Conservation (phyloP, 2,329 filamentous ascomycete genomes). For the Talaromyces sp. region DNA sequence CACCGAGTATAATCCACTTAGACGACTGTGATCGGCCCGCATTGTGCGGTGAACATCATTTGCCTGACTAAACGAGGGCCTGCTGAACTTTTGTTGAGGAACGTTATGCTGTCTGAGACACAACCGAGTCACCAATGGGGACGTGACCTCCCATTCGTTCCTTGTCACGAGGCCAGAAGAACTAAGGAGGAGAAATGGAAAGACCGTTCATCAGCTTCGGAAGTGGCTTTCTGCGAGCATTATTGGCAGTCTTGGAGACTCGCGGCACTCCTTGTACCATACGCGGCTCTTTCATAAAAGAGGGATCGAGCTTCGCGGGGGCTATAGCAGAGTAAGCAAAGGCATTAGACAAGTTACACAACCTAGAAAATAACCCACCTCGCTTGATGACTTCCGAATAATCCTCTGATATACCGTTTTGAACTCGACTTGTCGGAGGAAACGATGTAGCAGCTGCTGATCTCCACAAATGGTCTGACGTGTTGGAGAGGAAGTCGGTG, state of each 20-base stretch:
- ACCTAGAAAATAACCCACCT: conserved; percentile 33
- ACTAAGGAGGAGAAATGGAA: conserved; percentile 31
- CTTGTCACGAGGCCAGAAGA: background rate
- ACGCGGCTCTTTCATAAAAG: conserved; percentile 85
- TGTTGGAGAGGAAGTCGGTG: conserved; percentile 58
- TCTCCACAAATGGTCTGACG: conserved; percentile 59
- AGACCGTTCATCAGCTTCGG: conserved; percentile 41
- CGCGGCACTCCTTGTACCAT: conserved; percentile 82
- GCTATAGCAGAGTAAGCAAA: conserved; percentile 16
- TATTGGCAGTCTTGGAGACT: conserved; percentile 45
- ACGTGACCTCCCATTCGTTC: background rate
- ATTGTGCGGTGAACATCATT: background rate
- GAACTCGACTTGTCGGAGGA: conserved; percentile 47
- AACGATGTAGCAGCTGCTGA: conserved; percentile 56
- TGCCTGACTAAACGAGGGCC: background rate
- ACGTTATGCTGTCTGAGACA: background rate
- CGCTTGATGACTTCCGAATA: conserved; percentile 48
- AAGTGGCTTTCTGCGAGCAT: conserved; percentile 38
- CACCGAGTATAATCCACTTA: background rate
- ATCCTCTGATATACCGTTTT: conserved; percentile 43
- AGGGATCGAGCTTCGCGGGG: conserved; percentile 78
- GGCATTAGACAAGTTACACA: background rate
- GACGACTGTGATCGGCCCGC: background rate
- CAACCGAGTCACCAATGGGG: background rate
- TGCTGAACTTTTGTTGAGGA: background rate